Conservation (phyloP, 345 rosid species). For the Excoecaria agallocha region DNA sequence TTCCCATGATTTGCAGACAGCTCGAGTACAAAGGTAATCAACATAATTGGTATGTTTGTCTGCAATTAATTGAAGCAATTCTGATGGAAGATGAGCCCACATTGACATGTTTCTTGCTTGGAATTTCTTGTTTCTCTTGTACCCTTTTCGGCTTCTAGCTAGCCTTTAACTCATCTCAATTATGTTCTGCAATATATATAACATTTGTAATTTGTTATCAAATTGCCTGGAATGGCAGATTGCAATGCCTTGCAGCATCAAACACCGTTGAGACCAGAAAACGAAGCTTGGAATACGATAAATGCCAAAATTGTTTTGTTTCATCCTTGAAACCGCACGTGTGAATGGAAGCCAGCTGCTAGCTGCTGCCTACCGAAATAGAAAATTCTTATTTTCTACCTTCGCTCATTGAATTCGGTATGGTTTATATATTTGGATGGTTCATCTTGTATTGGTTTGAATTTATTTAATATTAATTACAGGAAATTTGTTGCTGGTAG, state of each 20-base stretch:
- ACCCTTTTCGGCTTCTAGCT: neutral
- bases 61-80: constrained; percentile 5
- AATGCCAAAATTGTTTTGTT: neutral
- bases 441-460: neutral
- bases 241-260: neutral
- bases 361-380: neutral
- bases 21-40: constrained; percentile 4
- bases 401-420: neutral
- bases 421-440: neutral
- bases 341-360: neutral
- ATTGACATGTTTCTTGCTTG: neutral
- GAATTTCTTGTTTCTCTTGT: neutral
- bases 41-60: constrained; percentile 15
- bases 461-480: neutral
- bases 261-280: neutral
- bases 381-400: neutral
- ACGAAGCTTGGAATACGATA: neutral
- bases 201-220: neutral
- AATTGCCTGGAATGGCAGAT: neutral
- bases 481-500: too few species aligned
- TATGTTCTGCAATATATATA: neutral
- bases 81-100: constrained; percentile 16
- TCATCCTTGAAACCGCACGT: too few species aligned
- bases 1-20: constrained; percentile 20
- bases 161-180: too few species aligned